Evolutionary conservation across 768 basidiomycete species (phyloP).

Genomic region (Leccinum ochraceum): DNA sequence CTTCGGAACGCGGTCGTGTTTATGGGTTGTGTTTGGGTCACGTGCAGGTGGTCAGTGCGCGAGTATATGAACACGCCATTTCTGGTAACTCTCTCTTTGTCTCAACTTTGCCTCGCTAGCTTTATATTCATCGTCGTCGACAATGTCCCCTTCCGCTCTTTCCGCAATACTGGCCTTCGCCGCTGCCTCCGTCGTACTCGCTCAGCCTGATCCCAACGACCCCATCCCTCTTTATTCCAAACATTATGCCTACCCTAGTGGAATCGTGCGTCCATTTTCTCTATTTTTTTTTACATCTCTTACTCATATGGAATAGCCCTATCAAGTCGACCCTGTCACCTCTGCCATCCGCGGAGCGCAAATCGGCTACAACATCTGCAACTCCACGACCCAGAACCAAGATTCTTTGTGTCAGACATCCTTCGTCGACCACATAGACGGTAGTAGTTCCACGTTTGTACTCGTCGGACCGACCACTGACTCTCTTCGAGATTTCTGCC

Average conservation of each 20-base stretch:
- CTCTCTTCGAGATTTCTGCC: constrained; percentile 57
- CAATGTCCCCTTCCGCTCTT: constrained; percentile 44
- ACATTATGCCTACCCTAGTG: constrained; percentile 43
- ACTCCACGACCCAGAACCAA: constrained; percentile 62
- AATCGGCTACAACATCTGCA: constrained; percentile 66
- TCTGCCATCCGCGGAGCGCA: constrained; percentile 54
- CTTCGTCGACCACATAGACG: constrained; percentile 58
- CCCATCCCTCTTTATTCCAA: constrained; percentile 49
- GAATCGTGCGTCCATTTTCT: constrained; percentile 38
- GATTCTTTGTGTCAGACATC: constrained; percentile 70
- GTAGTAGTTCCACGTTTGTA: constrained; percentile 16
- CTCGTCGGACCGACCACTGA: background rate
- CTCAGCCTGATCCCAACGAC: constrained; percentile 40
- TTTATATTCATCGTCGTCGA: background rate
- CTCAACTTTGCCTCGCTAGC: background rate
- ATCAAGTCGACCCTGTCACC: constrained; percentile 46
- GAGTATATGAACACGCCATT: constrained; percentile 19
- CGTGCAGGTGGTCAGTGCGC: constrained; percentile 30
- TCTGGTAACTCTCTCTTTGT: no score
- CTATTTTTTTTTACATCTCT: background rate
- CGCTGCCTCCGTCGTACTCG: constrained; percentile 33
- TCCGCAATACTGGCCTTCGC: constrained; percentile 36
- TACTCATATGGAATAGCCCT: constrained; percentile 39
- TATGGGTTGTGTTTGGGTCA: constrained; percentile 32
- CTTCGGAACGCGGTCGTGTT: constrained; percentile 6